Conservation (phyloP, 805 yeast species). For the Candida vaughaniae region DNA sequence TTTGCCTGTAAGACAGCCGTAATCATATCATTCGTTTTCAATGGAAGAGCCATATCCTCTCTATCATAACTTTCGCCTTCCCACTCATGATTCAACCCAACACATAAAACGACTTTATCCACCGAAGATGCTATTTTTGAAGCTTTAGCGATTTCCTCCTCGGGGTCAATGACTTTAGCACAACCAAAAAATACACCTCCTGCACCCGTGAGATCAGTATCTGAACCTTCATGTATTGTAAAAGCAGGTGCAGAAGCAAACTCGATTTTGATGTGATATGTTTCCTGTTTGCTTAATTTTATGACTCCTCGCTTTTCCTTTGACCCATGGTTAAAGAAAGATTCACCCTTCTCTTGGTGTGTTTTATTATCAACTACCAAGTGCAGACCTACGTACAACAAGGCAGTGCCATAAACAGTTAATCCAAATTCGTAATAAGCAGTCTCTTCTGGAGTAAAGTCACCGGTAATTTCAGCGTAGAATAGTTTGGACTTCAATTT, state of each 20-base stretch:
- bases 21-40: constrained; percentile 20
- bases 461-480: constrained; percentile 45
- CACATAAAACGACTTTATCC: constrained; percentile 29
- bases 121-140: constrained; percentile 24
- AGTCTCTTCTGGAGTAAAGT: constrained; percentile 44
- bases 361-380: constrained; percentile 57
- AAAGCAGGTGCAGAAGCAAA: constrained; percentile 38
- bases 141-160: constrained; percentile 25
- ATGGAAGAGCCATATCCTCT: constrained; percentile 27
- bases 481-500: constrained; percentile 23
- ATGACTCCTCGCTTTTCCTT: constrained; percentile 44
- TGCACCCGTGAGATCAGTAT: constrained; percentile 20
- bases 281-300: constrained; percentile 41
- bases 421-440: constrained; percentile 54
- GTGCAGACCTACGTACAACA: constrained; percentile 49
- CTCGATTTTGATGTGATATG: constrained; percentile 45
- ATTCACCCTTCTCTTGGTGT: constrained; percentile 46
- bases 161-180: constrained; percentile 22
- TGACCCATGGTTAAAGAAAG: constrained; percentile 52
- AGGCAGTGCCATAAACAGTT: constrained; percentile 54
- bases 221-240: constrained; percentile 5
- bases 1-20: constrained; percentile 26
- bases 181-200: constrained; percentile 25
- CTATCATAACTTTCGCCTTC: constrained; percentile 37
- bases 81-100: constrained; percentile 30